phyloP scores from a whole-genome alignment of 768 basidiomycete genomes.

The Jaapia argillacea region DNA sequence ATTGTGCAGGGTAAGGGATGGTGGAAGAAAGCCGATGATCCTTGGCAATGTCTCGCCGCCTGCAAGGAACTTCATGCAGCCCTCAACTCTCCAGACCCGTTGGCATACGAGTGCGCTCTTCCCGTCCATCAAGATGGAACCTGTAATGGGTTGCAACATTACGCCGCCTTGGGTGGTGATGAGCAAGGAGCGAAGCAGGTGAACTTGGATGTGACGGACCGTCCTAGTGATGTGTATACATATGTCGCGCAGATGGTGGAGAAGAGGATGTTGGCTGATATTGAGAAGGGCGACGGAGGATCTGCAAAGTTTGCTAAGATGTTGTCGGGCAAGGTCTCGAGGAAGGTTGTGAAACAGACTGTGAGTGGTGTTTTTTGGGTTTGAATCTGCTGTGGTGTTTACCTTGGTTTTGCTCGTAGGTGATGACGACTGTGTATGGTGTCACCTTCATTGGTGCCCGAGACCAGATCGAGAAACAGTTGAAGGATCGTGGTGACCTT shows the following conservation, averaged over 20 bases:
- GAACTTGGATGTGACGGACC: slow-evolving; percentile 75
- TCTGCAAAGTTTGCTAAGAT: slow-evolving; percentile 52
- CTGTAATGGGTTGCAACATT: slow-evolving; percentile 97
- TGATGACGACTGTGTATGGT: slow-evolving; percentile 99
- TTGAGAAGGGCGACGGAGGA: slow-evolving; percentile 33
- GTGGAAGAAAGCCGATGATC: slow-evolving; percentile 92
- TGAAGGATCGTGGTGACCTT: slow-evolving; percentile 67
- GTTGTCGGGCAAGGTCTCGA: slow-evolving; percentile 67
- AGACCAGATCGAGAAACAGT: slow-evolving; percentile 87
- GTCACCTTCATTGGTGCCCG: slow-evolving; percentile 94
- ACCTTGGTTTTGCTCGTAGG: slow-evolving; percentile 27
- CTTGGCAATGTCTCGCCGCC: slow-evolving; percentile 94
- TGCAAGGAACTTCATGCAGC: slow-evolving; percentile 86
- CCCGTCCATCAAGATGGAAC: slow-evolving; percentile 98
- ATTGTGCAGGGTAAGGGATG: slow-evolving; percentile 65
- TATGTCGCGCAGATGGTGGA: slow-evolving; percentile 86
- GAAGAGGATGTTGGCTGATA: slow-evolving; percentile 46
- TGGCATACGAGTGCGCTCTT: slow-evolving; percentile 50
- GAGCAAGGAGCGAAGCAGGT: slow-evolving; percentile 82
- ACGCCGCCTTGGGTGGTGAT: slow-evolving; percentile 95
- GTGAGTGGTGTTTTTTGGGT: slow-evolving; percentile 35
- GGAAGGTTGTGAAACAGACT: slow-evolving; percentile 98
- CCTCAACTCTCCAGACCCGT: slow-evolving; percentile 56
- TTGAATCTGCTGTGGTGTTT: slow-evolving; percentile 1
- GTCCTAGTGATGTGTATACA: slow-evolving; percentile 93